Percentiles rank a stretch among this genome's conserved stretches.
phyloP scores from a whole-genome alignment of 2,329 filamentous ascomycete species.

The Cercospora sesami region DNA sequence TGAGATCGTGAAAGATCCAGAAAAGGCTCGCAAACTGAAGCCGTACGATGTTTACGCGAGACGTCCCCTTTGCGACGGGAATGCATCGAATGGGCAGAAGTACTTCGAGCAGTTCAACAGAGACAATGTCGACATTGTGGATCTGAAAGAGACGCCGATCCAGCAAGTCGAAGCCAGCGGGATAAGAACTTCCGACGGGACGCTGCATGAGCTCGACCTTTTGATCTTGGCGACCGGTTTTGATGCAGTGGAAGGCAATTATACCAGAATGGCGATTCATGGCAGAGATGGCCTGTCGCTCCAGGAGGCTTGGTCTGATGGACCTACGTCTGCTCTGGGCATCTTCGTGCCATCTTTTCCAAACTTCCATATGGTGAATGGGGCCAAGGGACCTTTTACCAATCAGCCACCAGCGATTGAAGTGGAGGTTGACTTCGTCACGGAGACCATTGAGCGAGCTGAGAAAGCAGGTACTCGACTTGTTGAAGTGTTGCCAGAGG shows the following conservation, averaged over 20 bases:
- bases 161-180: slow-evolving; percentile 56
- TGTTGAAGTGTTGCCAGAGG: slow-evolving; percentile 35
- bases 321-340: slow-evolving; percentile 41
- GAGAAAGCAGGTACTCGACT: slow-evolving; percentile 25
- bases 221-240: slow-evolving; percentile 51
- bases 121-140: slow-evolving; percentile 46
- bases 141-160: slow-evolving; percentile 45
- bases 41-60: slow-evolving; percentile 54
- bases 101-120: slow-evolving; percentile 50
- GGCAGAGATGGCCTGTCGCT: slow-evolving; percentile 35
- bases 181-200: slow-evolving; percentile 44
- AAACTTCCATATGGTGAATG: slow-evolving; percentile 46
- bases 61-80: slow-evolving; percentile 35
- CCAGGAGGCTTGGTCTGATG: slow-evolving; percentile 39
- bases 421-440: slow-evolving; percentile 37
- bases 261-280: slow-evolving; percentile 37
- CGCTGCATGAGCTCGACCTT: slow-evolving; percentile 44
- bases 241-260: slow-evolving; percentile 42
- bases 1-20: slow-evolving; percentile 52
- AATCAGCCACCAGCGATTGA: slow-evolving; percentile 43
- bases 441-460: slow-evolving; percentile 27
- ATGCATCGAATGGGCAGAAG: slow-evolving; percentile 46
- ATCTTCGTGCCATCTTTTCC: slow-evolving; percentile 39
- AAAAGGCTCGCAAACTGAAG: slow-evolving; percentile 53
- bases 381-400: slow-evolving; percentile 44